phyloP scores from a whole-genome alignment of 2,329 filamentous ascomycete species.

The Trichoderma cornu-damae region DNA sequence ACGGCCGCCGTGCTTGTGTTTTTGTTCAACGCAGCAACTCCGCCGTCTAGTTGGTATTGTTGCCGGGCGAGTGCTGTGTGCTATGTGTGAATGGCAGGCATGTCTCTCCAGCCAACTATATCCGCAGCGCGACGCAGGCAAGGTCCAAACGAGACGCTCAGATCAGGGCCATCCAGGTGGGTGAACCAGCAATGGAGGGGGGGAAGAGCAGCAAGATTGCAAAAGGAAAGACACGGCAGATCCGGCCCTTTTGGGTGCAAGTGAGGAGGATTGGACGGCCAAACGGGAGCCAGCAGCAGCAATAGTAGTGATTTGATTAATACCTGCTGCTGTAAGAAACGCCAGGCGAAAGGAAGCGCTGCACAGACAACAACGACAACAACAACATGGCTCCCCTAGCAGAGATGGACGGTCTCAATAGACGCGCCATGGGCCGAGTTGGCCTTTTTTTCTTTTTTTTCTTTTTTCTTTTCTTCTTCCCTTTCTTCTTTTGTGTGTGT shows the following conservation, averaged over 20 bases:
- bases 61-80: background rate
- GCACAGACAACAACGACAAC: background rate
- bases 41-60: background rate
- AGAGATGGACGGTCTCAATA: background rate
- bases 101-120: background rate
- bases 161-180: background rate
- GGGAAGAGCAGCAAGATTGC: background rate
- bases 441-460: too few relatives aligned
- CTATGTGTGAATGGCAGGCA: background rate
- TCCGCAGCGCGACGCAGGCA: background rate
- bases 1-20: constrained; percentile 7
- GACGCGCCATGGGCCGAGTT: background rate
- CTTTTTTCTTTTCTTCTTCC: too few relatives aligned
- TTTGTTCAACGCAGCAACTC: background rate
- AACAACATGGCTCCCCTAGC: background rate
- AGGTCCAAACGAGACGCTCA: background rate
- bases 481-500: too few relatives aligned
- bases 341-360: background rate
- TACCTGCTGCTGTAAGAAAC: background rate
- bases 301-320: too few relatives aligned
- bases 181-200: background rate
- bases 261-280: background rate
- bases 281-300: background rate
- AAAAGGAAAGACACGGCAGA: background rate
- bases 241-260: background rate